These are phyloP conservation scores for Vanderwaltozyma yarrowii DNA, from an alignment of 805 yeast species.

Conservation along the genomic window DNA sequence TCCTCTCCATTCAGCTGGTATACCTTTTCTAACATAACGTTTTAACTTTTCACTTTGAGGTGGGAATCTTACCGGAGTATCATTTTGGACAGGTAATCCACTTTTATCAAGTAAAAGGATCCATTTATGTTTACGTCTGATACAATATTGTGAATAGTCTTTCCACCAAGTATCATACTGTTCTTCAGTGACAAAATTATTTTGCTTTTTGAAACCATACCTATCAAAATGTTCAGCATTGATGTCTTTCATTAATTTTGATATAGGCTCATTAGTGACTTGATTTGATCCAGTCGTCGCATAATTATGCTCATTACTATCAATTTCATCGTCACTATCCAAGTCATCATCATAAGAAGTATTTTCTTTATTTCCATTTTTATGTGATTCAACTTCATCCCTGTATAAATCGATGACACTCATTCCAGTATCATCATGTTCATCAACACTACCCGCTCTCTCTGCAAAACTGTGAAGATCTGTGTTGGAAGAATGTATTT, in stretches of 20 bases:
- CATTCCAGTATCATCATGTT: conserved; percentile 21
- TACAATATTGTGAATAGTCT: conserved; percentile 51
- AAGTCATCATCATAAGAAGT: conserved; percentile 4
- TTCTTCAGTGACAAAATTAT: conserved; percentile 39
- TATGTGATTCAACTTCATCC: conserved; percentile 17
- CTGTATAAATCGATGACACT: conserved; percentile 32
- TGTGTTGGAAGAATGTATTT: neutral
- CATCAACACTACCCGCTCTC: neutral
- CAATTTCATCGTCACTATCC: conserved; percentile 4
- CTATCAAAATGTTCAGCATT: conserved; percentile 41
- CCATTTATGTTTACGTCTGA: conserved; percentile 73
- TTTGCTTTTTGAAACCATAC: conserved; percentile 77
- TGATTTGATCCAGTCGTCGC: too few relatives aligned
- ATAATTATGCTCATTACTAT: too few relatives aligned
- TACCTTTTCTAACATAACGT: conserved; percentile 78
- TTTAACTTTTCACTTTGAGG: conserved; percentile 69
- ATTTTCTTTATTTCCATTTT: conserved; percentile 1
- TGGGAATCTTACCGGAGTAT: conserved; percentile 59
- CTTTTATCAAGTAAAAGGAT: conserved; percentile 47
- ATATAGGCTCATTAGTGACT: neutral
- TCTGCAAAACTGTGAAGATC: neutral
- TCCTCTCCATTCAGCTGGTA: conserved; percentile 97
- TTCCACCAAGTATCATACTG: conserved; percentile 71
- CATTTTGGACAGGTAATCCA: conserved; percentile 45
- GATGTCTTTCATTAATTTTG: neutral